These are phyloP conservation scores for Megacollybia platyphylla DNA, from an alignment of 1,284 basidiomycete species.

Conservation along the genomic window DNA sequence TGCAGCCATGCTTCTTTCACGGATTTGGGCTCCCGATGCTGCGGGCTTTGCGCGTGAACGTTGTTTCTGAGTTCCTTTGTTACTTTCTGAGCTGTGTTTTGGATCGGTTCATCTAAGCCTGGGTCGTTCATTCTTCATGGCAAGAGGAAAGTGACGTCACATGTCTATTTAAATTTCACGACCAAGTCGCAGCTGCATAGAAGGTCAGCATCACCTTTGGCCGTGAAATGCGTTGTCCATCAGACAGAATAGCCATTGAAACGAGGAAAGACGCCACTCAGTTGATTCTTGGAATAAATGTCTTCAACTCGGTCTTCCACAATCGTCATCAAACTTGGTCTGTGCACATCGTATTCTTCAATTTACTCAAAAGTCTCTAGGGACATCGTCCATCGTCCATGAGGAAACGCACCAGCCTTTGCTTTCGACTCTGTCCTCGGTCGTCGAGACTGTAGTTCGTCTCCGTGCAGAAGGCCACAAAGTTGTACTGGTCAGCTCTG, in stretches of 20 bases:
- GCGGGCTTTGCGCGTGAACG: too few relatives aligned
- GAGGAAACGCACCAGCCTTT: slow-evolving; percentile 84
- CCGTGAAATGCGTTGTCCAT: too few relatives aligned
- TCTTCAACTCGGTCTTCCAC: slow-evolving; percentile 25
- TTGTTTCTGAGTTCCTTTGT: slow-evolving; percentile 1
- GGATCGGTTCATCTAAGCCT: slow-evolving; percentile 10
- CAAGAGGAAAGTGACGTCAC: too few relatives aligned
- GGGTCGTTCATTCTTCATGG: slow-evolving; percentile 11
- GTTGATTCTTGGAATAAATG: too few relatives aligned
- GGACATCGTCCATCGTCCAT: slow-evolving; percentile 90
- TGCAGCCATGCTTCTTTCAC: slow-evolving; percentile 7
- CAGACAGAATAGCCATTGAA: too few relatives aligned
- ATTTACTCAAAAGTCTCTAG: slow-evolving; percentile 21
- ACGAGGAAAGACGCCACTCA: too few relatives aligned
- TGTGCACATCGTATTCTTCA: slow-evolving; percentile 9
- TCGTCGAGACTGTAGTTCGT: slow-evolving; percentile 84
- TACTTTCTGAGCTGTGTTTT: slow-evolving; percentile 6
- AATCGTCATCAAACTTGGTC: slow-evolving; percentile 82
- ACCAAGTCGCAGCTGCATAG: too few relatives aligned
- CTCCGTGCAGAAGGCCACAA: slow-evolving; percentile 79
- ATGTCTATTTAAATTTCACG: too few relatives aligned
- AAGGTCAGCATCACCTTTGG: too few relatives aligned
- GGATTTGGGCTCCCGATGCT: neutral
- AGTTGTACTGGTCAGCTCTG: slow-evolving; percentile 91
- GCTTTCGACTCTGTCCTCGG: slow-evolving; percentile 79